Evolutionary conservation across 768 basidiomycete species (phyloP), one percentile per base, ranked within the genome.

Genomic region (Cyathus striatus): DNA sequence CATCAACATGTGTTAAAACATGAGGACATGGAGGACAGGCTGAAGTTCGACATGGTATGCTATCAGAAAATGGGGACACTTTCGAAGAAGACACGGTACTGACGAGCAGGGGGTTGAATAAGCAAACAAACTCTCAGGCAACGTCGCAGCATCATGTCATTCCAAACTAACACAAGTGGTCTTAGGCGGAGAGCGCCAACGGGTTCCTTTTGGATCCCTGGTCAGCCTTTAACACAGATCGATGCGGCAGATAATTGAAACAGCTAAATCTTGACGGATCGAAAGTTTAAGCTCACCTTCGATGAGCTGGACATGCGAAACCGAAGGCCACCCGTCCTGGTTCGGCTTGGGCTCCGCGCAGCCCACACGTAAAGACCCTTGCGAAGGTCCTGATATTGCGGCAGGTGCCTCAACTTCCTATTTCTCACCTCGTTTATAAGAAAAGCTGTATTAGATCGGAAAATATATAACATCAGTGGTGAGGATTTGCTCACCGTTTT

Each of bases 401-500:
- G 63, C 65, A 69, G 67, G 64, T 69, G 67, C 62, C 64, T 67
- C 58, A 54, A 56, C 63, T 66, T 66, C 59, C 55, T 61, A 69
- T 62, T 65, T 67, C 65, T 58, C 61, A 63, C 63, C 64, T 64
- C 61, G 61, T 64, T 66, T 60, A 63, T 59, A 58, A 60, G 56
- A 56, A 51, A 52, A 50, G 62, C 58, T 63, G 65, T 66, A 66
- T 65, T 63, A 61, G 57, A 62, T 64, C 57, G 54, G 57, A 45
- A 60, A 69, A 70, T 71, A 73, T 73, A 73, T 70, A 73, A 69
- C 62, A 60, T 56, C 61, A 56, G 46, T 52, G 52, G 50, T 48
- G 52, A 49, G 51, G 52, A 54, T 53, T 55, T 57, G 42, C 54
- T 59, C 55, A 60, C 57, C 58, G 60, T 63, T 61, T 62, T 58